Evolutionary conservation across 768 basidiomycete genomes (phyloP).

Genomic region (Lactarius vividus): DNA sequence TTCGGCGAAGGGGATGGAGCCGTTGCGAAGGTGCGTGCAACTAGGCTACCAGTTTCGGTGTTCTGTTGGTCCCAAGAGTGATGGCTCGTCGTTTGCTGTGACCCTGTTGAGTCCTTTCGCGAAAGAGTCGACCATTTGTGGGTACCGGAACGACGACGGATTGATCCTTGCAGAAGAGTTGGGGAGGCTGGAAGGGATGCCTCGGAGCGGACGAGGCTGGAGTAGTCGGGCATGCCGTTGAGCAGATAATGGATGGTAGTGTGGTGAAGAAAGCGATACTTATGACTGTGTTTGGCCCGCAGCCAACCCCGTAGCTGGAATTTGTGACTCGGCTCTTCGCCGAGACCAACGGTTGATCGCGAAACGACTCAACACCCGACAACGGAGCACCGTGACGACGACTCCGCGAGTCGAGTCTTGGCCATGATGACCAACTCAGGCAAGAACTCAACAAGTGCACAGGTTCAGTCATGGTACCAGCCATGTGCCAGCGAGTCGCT

Average conservation of each 20-base stretch:
- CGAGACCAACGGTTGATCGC: not conserved
- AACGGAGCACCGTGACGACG: not conserved
- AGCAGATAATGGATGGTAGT: not conserved
- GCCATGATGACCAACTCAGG: not conserved
- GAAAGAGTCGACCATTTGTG: not conserved
- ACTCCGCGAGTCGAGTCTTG: not conserved
- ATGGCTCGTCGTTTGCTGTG: not conserved
- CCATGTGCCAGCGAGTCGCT: not conserved
- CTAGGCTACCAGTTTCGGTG: not conserved
- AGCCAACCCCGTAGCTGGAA: not conserved
- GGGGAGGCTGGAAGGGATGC: slow-evolving; percentile 2
- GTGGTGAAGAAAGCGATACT: not conserved
- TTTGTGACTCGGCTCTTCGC: not conserved
- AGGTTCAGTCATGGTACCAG: not conserved
- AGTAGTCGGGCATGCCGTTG: slow-evolving; percentile 9
- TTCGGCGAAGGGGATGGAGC: not conserved
- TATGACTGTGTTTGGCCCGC: too few species aligned
- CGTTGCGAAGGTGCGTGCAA: not conserved
- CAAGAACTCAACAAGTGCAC: not conserved
- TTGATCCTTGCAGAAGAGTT: not conserved
- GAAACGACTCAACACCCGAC: not conserved
- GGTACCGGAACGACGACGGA: slow-evolving; percentile 14
- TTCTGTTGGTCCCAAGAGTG: not conserved
- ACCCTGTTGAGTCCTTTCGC: not conserved
- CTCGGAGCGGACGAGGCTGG: slow-evolving; percentile 2